These are phyloP conservation scores for Euphorbia lathyris DNA, from an alignment of 345 rosid species.

Conservation along the genomic window DNA sequence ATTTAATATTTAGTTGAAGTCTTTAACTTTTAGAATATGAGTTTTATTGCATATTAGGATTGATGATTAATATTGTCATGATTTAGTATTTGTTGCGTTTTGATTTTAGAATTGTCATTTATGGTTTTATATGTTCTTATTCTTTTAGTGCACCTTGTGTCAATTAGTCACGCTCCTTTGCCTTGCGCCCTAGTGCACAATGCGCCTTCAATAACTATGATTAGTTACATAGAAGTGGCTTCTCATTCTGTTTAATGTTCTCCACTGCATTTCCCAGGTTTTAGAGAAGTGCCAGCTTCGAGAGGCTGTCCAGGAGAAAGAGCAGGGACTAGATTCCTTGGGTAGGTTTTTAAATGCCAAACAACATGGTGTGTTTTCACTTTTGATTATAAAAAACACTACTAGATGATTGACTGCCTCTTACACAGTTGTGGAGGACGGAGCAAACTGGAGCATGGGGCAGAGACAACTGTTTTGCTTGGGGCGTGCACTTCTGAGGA, in stretches of 20 bases:
- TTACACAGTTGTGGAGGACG: slow-evolving; percentile 72
- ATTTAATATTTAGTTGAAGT: no score
- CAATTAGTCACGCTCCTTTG: no score
- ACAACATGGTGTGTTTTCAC: not conserved
- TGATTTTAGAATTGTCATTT: no score
- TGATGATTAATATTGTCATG: no score
- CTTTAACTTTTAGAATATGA: no score
- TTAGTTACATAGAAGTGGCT: not conserved
- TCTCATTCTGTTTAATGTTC: not conserved
- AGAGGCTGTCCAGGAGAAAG: slow-evolving; percentile 79
- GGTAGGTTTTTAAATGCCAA: slow-evolving; percentile 36
- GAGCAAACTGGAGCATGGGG: slow-evolving; percentile 98
- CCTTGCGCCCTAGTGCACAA: no score
- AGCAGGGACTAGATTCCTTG: slow-evolving; percentile 60
- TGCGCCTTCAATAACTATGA: no score
- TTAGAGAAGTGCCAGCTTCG: slow-evolving; percentile 81
- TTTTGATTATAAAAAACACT: not conserved
- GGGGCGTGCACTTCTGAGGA: slow-evolving; percentile 87
- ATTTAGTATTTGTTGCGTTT: no score
- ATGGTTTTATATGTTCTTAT: no score
- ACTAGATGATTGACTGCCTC: not conserved
- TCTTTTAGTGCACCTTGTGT: no score
- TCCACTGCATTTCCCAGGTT: slow-evolving; percentile 40
- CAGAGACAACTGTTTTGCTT: slow-evolving; percentile 85
- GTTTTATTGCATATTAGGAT: no score